A percentile compares a stretch with the other conserved stretches of the same genome.
Evolutionary conservation across 169 alveolate genomes (phyloP).

Genomic region (Cytauxzoon felis): DNA sequence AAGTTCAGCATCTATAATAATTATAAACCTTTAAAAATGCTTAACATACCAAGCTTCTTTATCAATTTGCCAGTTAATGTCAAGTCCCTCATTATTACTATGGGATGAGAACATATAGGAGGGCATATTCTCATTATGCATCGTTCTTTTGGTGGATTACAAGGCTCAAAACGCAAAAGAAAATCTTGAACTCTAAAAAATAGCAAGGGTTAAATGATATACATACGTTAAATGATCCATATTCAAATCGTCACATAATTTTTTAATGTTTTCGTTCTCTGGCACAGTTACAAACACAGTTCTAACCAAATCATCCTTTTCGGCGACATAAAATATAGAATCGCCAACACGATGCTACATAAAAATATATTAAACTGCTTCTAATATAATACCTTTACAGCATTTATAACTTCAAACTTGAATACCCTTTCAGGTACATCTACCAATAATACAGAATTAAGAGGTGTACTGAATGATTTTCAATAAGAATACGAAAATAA

Average conservation of each 20-base stretch:
- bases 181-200: conserved; percentile 36
- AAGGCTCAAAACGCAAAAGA: conserved; percentile 47
- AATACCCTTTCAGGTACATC: conserved; percentile 58
- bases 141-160: conserved; percentile 55
- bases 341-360: conserved; percentile 20
- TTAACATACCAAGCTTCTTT: conserved; percentile 44
- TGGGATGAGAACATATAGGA: conserved; percentile 63
- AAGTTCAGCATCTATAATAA: conserved; percentile 39
- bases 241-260: conserved; percentile 19
- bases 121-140: conserved; percentile 55
- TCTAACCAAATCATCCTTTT: conserved; percentile 46
- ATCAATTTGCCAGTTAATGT: conserved; percentile 35
- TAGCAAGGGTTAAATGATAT: neutral
- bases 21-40: neutral
- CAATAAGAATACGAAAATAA: neutral
- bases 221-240: conserved; percentile 25
- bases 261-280: conserved; percentile 31
- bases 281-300: conserved; percentile 57
- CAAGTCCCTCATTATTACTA: conserved; percentile 34
- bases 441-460: conserved; percentile 53
- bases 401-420: conserved; percentile 35
- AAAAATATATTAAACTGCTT: neutral
- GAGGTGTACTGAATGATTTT: conserved; percentile 23
- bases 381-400: conserved; percentile 30
- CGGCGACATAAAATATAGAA: conserved; percentile 55